phyloP scores from a whole-genome alignment of 768 basidiomycete species.

The Mycena pura region DNA sequence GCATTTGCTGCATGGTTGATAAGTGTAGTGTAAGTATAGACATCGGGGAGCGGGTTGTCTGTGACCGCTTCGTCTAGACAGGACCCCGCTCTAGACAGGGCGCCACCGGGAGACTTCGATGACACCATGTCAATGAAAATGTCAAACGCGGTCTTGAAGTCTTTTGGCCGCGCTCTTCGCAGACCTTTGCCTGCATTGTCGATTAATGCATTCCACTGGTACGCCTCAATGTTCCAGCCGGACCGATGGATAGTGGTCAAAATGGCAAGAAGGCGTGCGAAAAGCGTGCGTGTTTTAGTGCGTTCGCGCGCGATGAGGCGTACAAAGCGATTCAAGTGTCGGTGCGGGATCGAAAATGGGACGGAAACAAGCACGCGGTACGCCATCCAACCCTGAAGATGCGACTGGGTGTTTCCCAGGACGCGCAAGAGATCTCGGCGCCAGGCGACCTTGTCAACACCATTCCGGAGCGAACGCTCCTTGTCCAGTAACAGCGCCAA shows the following conservation, averaged over 20 bases:
- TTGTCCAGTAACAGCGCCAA: slow-evolving; percentile 12
- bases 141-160: slow-evolving; percentile 66
- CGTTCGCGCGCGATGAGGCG: slow-evolving; percentile 60
- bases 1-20: slow-evolving; percentile 68
- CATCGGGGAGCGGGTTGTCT: slow-evolving; percentile 54
- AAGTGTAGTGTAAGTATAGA: slow-evolving; percentile 73
- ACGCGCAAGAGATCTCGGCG: slow-evolving; percentile 32
- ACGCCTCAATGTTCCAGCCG: slow-evolving; percentile 61
- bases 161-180: slow-evolving; percentile 60
- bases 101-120: slow-evolving; percentile 49
- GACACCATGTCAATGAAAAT: slow-evolving; percentile 68
- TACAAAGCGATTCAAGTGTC: slow-evolving; percentile 64
- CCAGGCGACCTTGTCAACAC: slow-evolving; percentile 23
- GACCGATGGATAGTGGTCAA: slow-evolving; percentile 59
- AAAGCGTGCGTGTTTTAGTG: slow-evolving; percentile 65
- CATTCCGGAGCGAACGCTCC: background rate
- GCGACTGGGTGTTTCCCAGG: slow-evolving; percentile 40
- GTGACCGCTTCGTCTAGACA: slow-evolving; percentile 15
- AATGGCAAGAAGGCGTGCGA: slow-evolving; percentile 73
- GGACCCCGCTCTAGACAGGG: slow-evolving; percentile 27
- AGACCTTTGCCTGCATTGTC: slow-evolving; percentile 70
- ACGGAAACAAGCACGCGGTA: slow-evolving; percentile 43
- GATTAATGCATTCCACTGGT: slow-evolving; percentile 82
- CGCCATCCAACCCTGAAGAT: slow-evolving; percentile 49
- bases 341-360: slow-evolving; percentile 22